Evolutionary conservation across 139 green algal genomes (phyloP), one percentile per base, ranked within the genome.

Genomic region (Picochlorum sp.): DNA sequence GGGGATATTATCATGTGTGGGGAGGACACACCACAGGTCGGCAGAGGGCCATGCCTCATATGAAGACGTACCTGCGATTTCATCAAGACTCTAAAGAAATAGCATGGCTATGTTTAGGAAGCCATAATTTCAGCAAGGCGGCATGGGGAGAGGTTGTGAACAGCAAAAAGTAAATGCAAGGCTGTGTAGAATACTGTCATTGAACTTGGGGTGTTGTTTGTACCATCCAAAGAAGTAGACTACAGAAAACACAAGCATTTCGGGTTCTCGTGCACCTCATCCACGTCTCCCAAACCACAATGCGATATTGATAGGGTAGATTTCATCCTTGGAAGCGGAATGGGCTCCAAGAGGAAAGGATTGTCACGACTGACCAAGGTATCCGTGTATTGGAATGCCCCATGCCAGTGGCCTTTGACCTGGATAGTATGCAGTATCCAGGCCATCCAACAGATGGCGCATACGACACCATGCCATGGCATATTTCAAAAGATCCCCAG

Each of bases 41-140:
- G 28, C 65, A 82, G 70, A 71, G 79, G 1, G 87, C 83, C 18
- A 87, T 89, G 85, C 87, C 87, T 1, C 87, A 95, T 75, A 89
- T 92, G 62, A 95, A 95, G 70, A 77, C 61, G 2, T 92, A 87
- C 57, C 51, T 41, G 3, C 64, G 82, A 6, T 78, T 66, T 63
- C 3, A 30, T 28, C 2, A 11, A 13, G 61, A 57, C 4, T 50
- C 47, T 23, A 66, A 38, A 26, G 57, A 83, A 55, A 23, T 93
- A 58, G 73, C 80, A 1, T 96, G 79, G 82, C 55, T 85, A 4
- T 45, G 86, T 3, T n/a, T 91, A 6, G 70, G 68, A 4, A 83
- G 62, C 4, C 80, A 90, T 65, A 96, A 96, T 74, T 73, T 96
- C 24, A 83, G 66, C 65, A 90, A 91, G 68, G 88, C 88, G 3